These are phyloP conservation scores for Tetraselmis striata DNA, from an alignment of 139 green algal species.

Conservation along the genomic window DNA sequence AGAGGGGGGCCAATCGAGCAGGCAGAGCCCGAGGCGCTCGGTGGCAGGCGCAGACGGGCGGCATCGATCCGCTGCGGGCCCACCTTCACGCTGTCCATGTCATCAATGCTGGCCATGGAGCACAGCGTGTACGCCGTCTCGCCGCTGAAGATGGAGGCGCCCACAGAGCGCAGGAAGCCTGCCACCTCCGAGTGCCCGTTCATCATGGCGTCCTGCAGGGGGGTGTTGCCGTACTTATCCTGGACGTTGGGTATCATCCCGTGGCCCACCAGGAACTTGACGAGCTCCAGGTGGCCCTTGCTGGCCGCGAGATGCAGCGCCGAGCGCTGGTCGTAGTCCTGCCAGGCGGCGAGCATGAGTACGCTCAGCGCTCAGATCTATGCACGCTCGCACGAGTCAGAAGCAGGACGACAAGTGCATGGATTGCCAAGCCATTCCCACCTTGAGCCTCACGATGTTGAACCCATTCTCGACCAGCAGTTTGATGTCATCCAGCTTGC, in stretches of 20 bases:
- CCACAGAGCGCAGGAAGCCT: neutral
- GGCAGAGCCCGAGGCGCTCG: too few species aligned
- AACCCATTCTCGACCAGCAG: neutral
- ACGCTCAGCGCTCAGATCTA: conserved; percentile 13
- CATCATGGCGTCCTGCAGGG: conserved; percentile 26
- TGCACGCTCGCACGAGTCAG: too few species aligned
- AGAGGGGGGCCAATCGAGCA: too few species aligned
- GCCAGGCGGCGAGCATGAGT: conserved; percentile 16
- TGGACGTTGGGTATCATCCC: conserved; percentile 2
- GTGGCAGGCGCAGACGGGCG: too few species aligned
- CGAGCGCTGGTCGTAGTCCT: conserved; percentile 36
- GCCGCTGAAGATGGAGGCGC: conserved; percentile 1
- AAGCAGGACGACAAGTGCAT: too few species aligned
- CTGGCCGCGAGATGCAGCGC: conserved; percentile 43
- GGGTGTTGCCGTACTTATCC: conserved; percentile 10
- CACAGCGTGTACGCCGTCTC: conserved; percentile 19
- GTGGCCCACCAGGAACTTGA: conserved; percentile 2
- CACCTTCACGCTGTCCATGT: conserved; percentile 11
- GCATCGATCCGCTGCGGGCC: too few species aligned
- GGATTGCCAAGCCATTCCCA: too few species aligned
- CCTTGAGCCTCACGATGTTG: neutral
- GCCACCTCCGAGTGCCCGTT: conserved; percentile 17
- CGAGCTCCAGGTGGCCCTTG: conserved; percentile 17
- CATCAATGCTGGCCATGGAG: conserved; percentile 7
- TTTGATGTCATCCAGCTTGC: neutral